These are phyloP conservation scores for Rhodotorula sp. DNA, from an alignment of 1,284 basidiomycete species.

Conservation along the genomic window DNA sequence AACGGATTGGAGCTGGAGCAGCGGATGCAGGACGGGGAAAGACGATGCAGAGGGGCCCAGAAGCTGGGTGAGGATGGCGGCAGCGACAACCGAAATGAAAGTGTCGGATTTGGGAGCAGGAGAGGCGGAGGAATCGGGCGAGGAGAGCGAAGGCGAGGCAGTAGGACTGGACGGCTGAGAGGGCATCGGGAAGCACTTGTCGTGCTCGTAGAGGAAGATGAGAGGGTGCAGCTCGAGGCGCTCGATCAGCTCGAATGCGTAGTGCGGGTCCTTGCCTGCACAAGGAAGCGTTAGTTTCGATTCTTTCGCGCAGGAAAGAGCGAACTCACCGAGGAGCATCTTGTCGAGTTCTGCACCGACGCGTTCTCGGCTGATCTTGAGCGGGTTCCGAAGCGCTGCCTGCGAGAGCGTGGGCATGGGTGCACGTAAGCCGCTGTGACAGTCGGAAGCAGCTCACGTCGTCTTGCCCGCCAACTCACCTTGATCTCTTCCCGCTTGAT, in stretches of 20 bases:
- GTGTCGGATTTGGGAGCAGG: constrained; percentile 54
- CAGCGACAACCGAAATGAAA: constrained; percentile 57
- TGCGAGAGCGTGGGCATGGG: constrained; percentile 47
- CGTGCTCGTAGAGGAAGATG: constrained; percentile 59
- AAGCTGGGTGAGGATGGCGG: constrained; percentile 61
- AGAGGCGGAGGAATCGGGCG: constrained; percentile 48
- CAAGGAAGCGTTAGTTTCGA: background rate
- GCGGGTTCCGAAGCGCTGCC: constrained; percentile 61
- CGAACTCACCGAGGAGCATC: constrained; percentile 72
- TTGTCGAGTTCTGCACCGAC: constrained; percentile 85
- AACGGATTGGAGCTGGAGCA: constrained; percentile 19
- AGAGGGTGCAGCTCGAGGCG: constrained; percentile 66
- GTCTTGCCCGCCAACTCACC: constrained; percentile 51
- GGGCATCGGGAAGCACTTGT: constrained; percentile 64
- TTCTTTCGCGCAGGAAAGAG: background rate
- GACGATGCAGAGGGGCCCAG: constrained; percentile 46
- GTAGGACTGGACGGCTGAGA: constrained; percentile 58
- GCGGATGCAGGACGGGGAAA: constrained; percentile 28
- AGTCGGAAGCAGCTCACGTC: background rate
- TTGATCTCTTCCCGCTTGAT: constrained; percentile 68
- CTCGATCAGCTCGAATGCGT: constrained; percentile 70
- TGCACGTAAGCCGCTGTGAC: background rate
- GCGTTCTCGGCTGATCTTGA: constrained; percentile 84
- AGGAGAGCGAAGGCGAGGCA: constrained; percentile 52
- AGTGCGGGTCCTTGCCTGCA: constrained; percentile 68